phyloP scores from a whole-genome alignment of 2,329 filamentous ascomycete genomes.

The Aspergillus aculeatinus region DNA sequence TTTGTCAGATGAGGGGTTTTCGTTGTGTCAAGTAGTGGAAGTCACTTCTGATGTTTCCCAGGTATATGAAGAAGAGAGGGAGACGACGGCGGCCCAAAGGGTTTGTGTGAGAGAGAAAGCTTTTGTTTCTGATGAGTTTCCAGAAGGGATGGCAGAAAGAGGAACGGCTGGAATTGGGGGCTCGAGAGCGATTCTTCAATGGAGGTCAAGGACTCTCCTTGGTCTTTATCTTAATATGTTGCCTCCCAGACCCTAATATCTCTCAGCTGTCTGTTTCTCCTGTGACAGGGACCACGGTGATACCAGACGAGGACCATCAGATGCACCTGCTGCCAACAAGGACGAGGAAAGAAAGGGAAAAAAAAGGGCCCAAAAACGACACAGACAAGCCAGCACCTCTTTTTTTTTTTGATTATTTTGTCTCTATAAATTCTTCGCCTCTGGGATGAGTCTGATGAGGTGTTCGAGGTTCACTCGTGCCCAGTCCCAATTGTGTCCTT shows the following conservation, averaged over 20 bases:
- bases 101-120: neutral
- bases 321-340: constrained; percentile 19
- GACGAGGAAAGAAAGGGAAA: constrained; percentile 10
- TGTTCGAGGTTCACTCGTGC: constrained; percentile 11
- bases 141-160: neutral
- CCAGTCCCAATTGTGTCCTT: constrained; percentile 22
- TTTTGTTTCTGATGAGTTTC: neutral
- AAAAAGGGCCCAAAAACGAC: neutral
- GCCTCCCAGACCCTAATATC: neutral
- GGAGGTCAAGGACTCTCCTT: neutral
- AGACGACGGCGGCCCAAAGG: neutral
- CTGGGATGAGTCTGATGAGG: constrained; percentile 9
- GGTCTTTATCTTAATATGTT: constrained; percentile 15
- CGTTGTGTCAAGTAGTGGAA: neutral
- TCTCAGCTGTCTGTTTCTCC: neutral
- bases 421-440: constrained; percentile 9
- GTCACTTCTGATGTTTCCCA: neutral
- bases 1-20: neutral
- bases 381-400: neutral
- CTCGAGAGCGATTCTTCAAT: neutral
- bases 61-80: neutral
- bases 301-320: constrained; percentile 20
- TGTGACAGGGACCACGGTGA: constrained; percentile 17
- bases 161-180: constrained; percentile 3
- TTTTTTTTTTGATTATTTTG: neutral